Evolutionary conservation across 2,329 filamentous ascomycete species (phyloP), one percentile per base, ranked within the genome.

Genomic region (Botryosphaeria dothidea): DNA sequence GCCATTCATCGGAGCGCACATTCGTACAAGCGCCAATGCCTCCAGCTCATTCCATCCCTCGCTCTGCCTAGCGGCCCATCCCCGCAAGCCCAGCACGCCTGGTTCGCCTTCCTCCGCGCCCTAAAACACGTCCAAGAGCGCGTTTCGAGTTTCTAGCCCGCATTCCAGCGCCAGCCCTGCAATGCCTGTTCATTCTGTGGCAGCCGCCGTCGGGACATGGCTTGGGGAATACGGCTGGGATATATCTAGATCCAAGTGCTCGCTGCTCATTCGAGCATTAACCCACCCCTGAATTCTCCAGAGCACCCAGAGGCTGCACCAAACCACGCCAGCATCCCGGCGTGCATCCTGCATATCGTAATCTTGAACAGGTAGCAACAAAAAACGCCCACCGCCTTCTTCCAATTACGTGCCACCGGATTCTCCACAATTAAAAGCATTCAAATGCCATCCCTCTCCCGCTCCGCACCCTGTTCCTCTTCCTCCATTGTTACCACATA

Each of bases 321-420:
- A 34, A 52, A 52, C n/a, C 49, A 52, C 49, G 49, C 49, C 38
- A 29, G 11, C 54, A 58, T 58, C 54, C 56, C 56, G 38, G 36
- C 56, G 56, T 48, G 56, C 25, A 60, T 60, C 56, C 56, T 34
- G 56, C 56, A 60, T 60, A 60, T 60, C 56, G 43, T 60, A 60
- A 60, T 60, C 56, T 52, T 60, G 56, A 60, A 60, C 38, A 34
- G 43, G 56, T 60, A 56, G 54, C 54, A 41, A 21, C 49, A 34
- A 52, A 23, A 41, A 36, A 17, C 38, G 38, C 41, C 56, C 56
- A 48, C 56, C 56, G 56, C 56, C 56, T 46, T 41, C 21, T 48
- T 13, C 54, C 54, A 58, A 45, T 36, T 45, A 60, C 25, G 56
- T 46, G 54, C 54, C 29, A 15, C 11, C 17, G 45, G 25, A 58